Percentiles rank a stretch among this genome's conserved stretches.
phyloP scores from a whole-genome alignment of 2,329 filamentous ascomycete species.

The Colletotrichum tofieldiae region DNA sequence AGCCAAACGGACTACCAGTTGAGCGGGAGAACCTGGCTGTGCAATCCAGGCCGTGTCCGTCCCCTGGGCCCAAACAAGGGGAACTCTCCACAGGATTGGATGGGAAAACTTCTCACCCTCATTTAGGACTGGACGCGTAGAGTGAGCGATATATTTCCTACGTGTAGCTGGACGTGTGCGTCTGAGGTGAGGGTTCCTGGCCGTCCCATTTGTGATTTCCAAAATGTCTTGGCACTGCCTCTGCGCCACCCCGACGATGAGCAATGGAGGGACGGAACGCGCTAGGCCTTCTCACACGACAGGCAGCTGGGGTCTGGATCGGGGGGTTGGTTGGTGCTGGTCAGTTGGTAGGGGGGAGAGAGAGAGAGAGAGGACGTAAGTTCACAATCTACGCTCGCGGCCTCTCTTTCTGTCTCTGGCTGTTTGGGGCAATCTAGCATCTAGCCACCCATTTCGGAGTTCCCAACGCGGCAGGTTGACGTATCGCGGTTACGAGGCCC shows the following conservation, averaged over 20 bases:
- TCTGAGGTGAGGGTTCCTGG: neutral
- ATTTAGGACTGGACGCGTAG: neutral
- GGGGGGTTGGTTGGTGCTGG: neutral
- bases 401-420: neutral
- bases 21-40: neutral
- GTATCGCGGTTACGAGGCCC: conserved; percentile 26
- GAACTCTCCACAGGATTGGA: neutral
- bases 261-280: conserved; percentile 2
- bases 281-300: conserved; percentile 21
- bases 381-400: too few species aligned
- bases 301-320: conserved; percentile 1
- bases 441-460: neutral
- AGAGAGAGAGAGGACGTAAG: neutral
- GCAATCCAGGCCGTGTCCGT: neutral
- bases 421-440: neutral
- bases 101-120: neutral
- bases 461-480: conserved; percentile 13
- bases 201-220: conserved; percentile 29
- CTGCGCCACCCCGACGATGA: conserved; percentile 16
- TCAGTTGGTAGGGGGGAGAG: neutral
- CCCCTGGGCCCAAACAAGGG: neutral
- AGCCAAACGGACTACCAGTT: neutral
- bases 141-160: conserved; percentile 34
- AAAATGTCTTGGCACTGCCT: conserved; percentile 30
- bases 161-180: neutral